Conservation (phyloP, 2,329 filamentous ascomycete species). For the Colletotrichum coccodes region DNA sequence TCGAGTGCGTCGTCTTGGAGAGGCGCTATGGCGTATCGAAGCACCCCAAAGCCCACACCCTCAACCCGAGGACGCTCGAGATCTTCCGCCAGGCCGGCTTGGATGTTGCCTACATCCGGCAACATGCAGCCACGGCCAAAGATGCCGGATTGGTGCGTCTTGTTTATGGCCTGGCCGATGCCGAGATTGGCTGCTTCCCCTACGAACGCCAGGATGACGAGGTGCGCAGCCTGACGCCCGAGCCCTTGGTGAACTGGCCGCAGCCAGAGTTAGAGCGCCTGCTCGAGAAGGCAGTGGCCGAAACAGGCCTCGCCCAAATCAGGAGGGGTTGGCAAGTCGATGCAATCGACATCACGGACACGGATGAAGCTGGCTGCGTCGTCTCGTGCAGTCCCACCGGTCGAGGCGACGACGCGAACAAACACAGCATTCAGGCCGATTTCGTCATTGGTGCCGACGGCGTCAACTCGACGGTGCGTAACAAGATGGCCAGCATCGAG, state of each 20-base stretch:
- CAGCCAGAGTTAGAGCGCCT: constrained; percentile 19
- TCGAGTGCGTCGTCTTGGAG: constrained; percentile 22
- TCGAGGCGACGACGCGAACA: not conserved
- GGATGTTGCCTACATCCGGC: constrained; percentile 20
- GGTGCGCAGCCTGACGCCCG: constrained; percentile 20
- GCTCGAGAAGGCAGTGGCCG: constrained; percentile 3
- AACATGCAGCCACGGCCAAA: constrained; percentile 17
- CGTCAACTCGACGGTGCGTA: constrained; percentile 17
- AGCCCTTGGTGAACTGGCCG: constrained; percentile 27
- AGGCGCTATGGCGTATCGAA: constrained; percentile 1
- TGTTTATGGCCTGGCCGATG: constrained; percentile 22
- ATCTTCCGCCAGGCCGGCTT: constrained; percentile 31
- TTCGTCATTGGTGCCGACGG: constrained; percentile 25
- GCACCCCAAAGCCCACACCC: constrained; percentile 31
- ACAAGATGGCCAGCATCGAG: constrained; percentile 14
- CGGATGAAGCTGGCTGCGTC: constrained; percentile 11
- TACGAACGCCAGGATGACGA: constrained; percentile 30
- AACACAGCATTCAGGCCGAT: constrained; percentile 1
- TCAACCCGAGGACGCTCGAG: constrained; percentile 31
- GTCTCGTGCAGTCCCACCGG: constrained; percentile 1
- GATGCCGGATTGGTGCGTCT: constrained; percentile 27
- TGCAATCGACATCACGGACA: not conserved
- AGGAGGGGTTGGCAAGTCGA: constrained; percentile 25
- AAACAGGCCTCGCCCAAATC: constrained; percentile 1
- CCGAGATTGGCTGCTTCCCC: constrained; percentile 23